These are phyloP conservation scores for Picochlorum sp. DNA, from an alignment of 139 green algal species.

Conservation along the genomic window DNA sequence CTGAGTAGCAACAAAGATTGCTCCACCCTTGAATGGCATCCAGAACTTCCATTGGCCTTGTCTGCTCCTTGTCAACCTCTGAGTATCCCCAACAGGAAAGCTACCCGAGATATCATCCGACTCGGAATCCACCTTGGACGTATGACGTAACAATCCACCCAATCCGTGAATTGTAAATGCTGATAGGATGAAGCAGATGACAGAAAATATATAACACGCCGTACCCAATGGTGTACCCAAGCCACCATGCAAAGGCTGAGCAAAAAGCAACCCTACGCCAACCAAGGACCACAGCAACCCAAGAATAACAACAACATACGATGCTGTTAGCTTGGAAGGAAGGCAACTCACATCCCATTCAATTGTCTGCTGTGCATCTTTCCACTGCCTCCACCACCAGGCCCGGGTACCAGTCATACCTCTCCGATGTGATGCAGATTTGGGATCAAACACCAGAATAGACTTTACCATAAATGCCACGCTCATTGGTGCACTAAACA, in stretches of 20 bases:
- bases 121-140: background rate
- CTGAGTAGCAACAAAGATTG: slow-evolving; percentile 60
- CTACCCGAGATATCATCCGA: background rate
- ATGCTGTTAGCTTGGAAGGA: slow-evolving; percentile 18
- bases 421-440: background rate
- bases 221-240: background rate
- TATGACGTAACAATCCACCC: slow-evolving; percentile 45
- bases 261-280: slow-evolving; percentile 31
- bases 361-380: background rate
- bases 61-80: background rate
- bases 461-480: slow-evolving; percentile 45
- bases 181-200: slow-evolving; percentile 48
- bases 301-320: slow-evolving; percentile 25
- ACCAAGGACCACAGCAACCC: slow-evolving; percentile 40
- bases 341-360: slow-evolving; percentile 19
- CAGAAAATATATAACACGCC: slow-evolving; percentile 22
- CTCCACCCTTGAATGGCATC: slow-evolving; percentile 70
- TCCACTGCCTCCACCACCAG: background rate
- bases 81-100: background rate
- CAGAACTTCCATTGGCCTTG: slow-evolving; percentile 59
- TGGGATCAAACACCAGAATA: slow-evolving; percentile 41
- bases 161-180: slow-evolving; percentile 69
- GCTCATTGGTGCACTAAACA: slow-evolving; percentile 10
- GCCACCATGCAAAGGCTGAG: slow-evolving; percentile 1
- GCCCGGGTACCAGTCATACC: background rate